Percentiles rank a stretch among this genome's conserved stretches.
Conservation (phyloP, 2,329 filamentous ascomycete species). For the Arthrobotrys pseudoclavata region DNA sequence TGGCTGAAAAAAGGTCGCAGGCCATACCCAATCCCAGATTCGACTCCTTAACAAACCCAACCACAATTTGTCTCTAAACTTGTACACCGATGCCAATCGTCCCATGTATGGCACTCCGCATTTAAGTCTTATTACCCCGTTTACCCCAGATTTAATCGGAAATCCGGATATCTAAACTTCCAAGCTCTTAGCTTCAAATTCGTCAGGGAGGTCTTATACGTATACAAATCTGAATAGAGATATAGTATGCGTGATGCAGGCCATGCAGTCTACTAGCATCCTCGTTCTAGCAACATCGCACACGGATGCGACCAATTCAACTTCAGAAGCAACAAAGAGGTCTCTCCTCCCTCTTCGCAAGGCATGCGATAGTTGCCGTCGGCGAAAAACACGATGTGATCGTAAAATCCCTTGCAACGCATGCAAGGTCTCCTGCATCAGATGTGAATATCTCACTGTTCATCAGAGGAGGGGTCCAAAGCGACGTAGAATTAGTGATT, state of each 20-base stretch:
- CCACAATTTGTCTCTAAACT: no score
- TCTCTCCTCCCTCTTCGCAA: conserved; percentile 10
- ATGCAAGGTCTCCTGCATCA: not conserved
- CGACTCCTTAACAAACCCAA: no score
- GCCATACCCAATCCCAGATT: no score
- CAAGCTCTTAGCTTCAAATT: not conserved
- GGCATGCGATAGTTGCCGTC: conserved; percentile 21
- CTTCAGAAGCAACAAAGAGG: not conserved
- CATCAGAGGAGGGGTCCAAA: conserved; percentile 15
- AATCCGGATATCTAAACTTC: not conserved
- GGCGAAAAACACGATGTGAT: conserved; percentile 24
- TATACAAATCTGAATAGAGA: no score
- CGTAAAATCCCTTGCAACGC: conserved; percentile 3
- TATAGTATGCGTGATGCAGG: not conserved
- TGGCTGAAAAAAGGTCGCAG: no score
- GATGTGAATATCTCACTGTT: conserved; percentile 5
- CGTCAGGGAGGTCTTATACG: no score
- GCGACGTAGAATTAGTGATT: not conserved
- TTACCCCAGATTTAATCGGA: not conserved
- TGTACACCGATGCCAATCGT: no score
- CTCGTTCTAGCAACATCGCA: conserved; percentile 10
- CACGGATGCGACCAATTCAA: not conserved
- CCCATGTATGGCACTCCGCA: not conserved
- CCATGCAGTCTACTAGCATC: not conserved
- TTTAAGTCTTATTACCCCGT: not conserved